Conservation (phyloP, 2,329 filamentous ascomycete genomes). For the Phyllosticta citrichinensis region DNA sequence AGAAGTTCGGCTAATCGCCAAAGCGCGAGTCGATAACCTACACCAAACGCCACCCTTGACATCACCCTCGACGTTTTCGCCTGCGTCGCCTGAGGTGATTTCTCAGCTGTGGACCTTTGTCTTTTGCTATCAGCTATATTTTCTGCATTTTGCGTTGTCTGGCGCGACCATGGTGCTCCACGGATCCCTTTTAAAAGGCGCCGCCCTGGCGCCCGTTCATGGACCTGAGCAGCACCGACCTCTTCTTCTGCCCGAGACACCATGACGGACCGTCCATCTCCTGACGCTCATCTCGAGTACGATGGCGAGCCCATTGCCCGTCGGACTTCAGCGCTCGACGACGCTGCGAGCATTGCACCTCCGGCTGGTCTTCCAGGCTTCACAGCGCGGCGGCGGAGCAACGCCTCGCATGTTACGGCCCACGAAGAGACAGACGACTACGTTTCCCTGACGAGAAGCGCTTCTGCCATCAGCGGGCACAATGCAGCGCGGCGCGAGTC, state of each 20-base stretch:
- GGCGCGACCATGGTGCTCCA: neutral
- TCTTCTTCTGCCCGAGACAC: neutral
- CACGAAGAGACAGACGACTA: conserved; percentile 4
- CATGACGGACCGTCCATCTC: neutral
- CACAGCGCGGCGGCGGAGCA: conserved; percentile 8
- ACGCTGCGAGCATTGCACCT: conserved; percentile 6
- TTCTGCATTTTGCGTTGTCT: neutral
- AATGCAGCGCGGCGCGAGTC: conserved; percentile 4
- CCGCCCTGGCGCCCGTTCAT: neutral
- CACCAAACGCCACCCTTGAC: conserved; percentile 7
- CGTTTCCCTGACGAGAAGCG: conserved; percentile 3
- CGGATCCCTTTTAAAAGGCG: neutral
- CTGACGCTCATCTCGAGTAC: neutral
- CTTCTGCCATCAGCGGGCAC: conserved; percentile 9
- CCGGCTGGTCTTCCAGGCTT: conserved; percentile 7
- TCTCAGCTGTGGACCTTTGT: neutral
- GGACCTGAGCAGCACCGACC: neutral
- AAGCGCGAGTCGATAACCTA: neutral
- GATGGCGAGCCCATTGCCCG: conserved; percentile 9
- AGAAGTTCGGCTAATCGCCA: neutral
- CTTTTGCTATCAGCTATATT: neutral
- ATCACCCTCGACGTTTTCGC: neutral
- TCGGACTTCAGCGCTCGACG: conserved; percentile 8
- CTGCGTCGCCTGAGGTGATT: neutral
- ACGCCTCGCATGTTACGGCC: conserved; percentile 1